Percentiles rank a stretch among this genome's conserved stretches.
Conservation (phyloP, 2,329 filamentous ascomycete species). For the Biscogniauxia mediterranea region DNA sequence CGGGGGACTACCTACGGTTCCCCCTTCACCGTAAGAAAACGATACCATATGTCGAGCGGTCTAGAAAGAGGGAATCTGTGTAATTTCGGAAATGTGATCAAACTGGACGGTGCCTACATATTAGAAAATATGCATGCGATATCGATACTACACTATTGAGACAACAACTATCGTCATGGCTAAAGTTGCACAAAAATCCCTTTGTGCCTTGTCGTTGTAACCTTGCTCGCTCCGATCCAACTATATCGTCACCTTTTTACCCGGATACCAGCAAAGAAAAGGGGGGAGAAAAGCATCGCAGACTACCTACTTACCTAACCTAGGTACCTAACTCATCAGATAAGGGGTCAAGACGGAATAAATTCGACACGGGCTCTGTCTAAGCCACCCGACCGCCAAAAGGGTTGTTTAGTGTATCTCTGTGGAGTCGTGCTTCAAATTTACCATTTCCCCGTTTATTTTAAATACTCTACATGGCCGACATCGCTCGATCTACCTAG, state of each 20-base stretch:
- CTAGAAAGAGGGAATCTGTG: neutral
- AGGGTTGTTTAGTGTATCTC: neutral
- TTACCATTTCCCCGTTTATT: neutral
- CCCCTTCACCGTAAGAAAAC: neutral
- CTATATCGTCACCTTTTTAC: neutral
- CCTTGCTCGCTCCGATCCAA: neutral
- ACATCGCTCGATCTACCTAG: neutral
- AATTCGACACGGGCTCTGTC: neutral
- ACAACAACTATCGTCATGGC: neutral
- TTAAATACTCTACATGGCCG: neutral
- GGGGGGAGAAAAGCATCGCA: too few species aligned
- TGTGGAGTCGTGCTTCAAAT: neutral
- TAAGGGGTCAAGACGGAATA: neutral
- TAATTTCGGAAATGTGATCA: too few species aligned
- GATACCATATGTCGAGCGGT: neutral
- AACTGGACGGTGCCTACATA: neutral
- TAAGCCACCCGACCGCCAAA: neutral
- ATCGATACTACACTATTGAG: neutral
- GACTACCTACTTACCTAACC: neutral
- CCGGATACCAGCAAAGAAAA: neutral
- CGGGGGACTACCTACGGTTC: neutral
- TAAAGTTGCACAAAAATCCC: neutral
- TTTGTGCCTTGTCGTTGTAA: neutral
- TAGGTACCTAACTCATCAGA: neutral
- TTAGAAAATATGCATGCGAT: too few species aligned